Evolutionary conservation across 352 stramenopile species (phyloP).

Genomic region (Globisporangium yorkense): DNA sequence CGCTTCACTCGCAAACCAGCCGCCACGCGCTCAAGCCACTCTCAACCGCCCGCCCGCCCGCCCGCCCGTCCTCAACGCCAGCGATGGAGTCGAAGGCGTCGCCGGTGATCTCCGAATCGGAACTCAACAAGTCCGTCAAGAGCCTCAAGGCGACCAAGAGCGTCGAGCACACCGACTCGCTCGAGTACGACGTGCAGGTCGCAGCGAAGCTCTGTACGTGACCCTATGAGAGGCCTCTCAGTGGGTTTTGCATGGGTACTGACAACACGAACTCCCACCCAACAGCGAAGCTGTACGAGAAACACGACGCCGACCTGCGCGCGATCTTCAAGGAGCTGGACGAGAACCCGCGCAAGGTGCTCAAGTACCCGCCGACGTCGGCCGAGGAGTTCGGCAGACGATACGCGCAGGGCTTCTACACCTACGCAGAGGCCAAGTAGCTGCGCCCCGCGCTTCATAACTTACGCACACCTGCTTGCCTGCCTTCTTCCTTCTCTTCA

Average conservation of each 20-base stretch:
- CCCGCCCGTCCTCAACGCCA: neutral
- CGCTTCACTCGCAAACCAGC: neutral
- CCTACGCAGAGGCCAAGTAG: slow-evolving; percentile 75
- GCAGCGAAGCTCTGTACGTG: slow-evolving; percentile 40
- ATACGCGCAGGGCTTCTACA: slow-evolving; percentile 83
- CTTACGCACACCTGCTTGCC: neutral
- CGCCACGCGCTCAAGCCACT: neutral
- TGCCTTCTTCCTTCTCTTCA: neutral
- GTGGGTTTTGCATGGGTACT: neutral
- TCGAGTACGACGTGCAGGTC: slow-evolving; percentile 58
- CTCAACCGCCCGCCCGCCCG: neutral
- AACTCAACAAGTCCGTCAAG: slow-evolving; percentile 59
- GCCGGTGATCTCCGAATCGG: slow-evolving; percentile 29
- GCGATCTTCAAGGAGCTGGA: slow-evolving; percentile 75
- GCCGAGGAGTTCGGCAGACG: slow-evolving; percentile 70
- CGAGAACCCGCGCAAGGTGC: slow-evolving; percentile 68
- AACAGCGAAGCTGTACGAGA: slow-evolving; percentile 47
- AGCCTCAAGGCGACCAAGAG: slow-evolving; percentile 56
- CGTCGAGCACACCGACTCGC: slow-evolving; percentile 59
- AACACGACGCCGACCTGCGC: slow-evolving; percentile 52
- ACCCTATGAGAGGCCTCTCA: too few species aligned
- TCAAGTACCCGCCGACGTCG: slow-evolving; percentile 61
- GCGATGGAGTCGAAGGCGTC: slow-evolving; percentile 60
- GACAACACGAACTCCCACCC: neutral
- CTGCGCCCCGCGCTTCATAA: neutral